A percentile compares a stretch with the other conserved stretches of the same genome.
Conservation (phyloP, 345 rosid genomes). For the Eucalyptus decipiens region DNA sequence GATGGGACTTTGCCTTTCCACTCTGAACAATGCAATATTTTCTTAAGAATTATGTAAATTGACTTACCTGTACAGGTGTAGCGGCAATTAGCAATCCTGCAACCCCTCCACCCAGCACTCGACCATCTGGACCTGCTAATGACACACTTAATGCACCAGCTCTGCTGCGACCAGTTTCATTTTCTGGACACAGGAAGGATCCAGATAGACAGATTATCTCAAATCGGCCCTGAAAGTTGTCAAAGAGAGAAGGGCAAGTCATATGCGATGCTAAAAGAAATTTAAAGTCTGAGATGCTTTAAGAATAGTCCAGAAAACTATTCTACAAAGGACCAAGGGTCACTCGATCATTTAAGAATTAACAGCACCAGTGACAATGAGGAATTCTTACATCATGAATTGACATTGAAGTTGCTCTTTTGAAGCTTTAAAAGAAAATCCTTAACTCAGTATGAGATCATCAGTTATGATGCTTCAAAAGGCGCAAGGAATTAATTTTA, state of each 20-base stretch:
- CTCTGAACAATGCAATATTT: not conserved
- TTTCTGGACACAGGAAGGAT: slow-evolving; percentile 42
- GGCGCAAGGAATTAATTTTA: not conserved
- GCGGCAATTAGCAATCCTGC: slow-evolving; percentile 73
- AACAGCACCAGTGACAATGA: not conserved
- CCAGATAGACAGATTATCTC: slow-evolving; percentile 85
- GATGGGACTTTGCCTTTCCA: not conserved
- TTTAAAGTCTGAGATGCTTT: not conserved
- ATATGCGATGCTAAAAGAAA: not conserved
- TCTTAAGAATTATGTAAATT: not conserved
- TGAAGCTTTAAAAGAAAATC: not conserved
- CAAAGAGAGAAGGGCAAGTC: not conserved
- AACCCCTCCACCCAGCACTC: slow-evolving; percentile 76
- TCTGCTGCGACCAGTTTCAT: slow-evolving; percentile 30
- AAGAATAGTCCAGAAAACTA: not conserved
- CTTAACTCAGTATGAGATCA: not conserved
- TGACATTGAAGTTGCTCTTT: not conserved
- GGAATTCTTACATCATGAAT: not conserved
- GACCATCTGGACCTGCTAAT: slow-evolving; percentile 66
- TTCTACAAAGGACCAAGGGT: not conserved
- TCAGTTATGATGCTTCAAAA: not conserved
- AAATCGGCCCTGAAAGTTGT: slow-evolving; percentile 55
- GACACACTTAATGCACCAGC: slow-evolving; percentile 55
- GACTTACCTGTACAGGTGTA: slow-evolving; percentile 65
- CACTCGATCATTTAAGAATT: not conserved